Percentiles rank a stretch among this genome's conserved stretches.
Evolutionary conservation across 805 yeast species (phyloP).

Genomic region (Kregervanrija pseudodelftensis): DNA sequence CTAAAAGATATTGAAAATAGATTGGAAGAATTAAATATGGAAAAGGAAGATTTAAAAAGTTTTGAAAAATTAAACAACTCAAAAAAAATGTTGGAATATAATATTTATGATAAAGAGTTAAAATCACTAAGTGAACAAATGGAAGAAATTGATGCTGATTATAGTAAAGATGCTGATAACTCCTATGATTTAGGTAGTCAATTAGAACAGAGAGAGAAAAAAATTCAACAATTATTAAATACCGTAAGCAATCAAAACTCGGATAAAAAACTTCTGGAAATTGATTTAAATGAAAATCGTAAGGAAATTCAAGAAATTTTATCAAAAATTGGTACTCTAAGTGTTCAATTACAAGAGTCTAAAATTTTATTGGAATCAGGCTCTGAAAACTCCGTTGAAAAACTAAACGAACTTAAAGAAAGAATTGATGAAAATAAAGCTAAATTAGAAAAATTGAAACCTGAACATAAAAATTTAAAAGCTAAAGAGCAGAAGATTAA

Average conservation of each 20-base stretch:
- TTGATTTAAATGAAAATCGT: conserved; percentile 52
- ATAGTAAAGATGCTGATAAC: conserved; percentile 42
- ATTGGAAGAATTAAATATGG: conserved; percentile 71
- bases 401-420: conserved; percentile 30
- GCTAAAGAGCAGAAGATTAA: conserved; percentile 38
- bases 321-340: conserved; percentile 31
- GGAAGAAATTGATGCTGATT: conserved; percentile 52
- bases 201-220: conserved; percentile 53
- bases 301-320: conserved; percentile 42
- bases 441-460: conserved; percentile 34
- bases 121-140: conserved; percentile 52
- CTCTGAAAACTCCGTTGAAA: conserved; percentile 17
- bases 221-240: conserved; percentile 37
- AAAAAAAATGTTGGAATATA: conserved; percentile 66
- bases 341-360: conserved; percentile 26
- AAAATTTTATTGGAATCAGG: conserved; percentile 31
- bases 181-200: conserved; percentile 48
- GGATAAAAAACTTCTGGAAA: conserved; percentile 39
- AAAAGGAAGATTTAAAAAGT: conserved; percentile 64
- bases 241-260: conserved; percentile 41
- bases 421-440: conserved; percentile 35
- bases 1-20: conserved; percentile 63
- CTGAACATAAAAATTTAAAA: conserved; percentile 34
- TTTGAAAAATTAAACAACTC: conserved; percentile 62
- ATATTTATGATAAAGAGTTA: conserved; percentile 71